Percentiles rank a stretch among this genome's conserved stretches.
These are phyloP conservation scores for Globisporangium paroecandrum DNA, from an alignment of 352 stramenopile species.

Conservation along the genomic window DNA sequence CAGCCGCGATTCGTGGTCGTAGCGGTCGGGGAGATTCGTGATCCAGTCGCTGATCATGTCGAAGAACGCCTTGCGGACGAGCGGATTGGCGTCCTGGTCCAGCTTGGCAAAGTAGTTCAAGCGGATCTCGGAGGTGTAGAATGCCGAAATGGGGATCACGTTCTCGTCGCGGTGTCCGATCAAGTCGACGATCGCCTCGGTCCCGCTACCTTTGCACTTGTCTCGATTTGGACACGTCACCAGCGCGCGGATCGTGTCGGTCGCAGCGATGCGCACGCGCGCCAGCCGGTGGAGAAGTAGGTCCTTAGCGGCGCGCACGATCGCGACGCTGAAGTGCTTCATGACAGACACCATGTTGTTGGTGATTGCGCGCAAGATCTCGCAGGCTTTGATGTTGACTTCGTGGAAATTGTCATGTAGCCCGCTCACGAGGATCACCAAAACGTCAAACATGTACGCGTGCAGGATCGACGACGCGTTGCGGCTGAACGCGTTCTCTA, in stretches of 20 bases:
- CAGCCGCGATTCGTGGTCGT: conserved; percentile 92
- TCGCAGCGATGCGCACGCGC: conserved; percentile 81
- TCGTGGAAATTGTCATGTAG: conserved; percentile 87
- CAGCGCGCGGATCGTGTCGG: conserved; percentile 80
- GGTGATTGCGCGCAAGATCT: conserved; percentile 41
- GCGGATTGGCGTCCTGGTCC: conserved; percentile 77
- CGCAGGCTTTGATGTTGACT: conserved; percentile 74
- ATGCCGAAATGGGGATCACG: conserved; percentile 91
- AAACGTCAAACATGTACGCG: conserved; percentile 76
- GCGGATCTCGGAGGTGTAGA: conserved; percentile 89
- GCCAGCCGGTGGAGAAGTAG: conserved; percentile 89
- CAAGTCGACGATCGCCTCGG: conserved; percentile 92
- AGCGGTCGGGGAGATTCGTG: conserved; percentile 88
- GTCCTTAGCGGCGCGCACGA: conserved; percentile 78
- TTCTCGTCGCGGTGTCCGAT: conserved; percentile 95
- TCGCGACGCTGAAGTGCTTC: conserved; percentile 91
- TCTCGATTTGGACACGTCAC: conserved; percentile 85
- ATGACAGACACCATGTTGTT: conserved; percentile 87
- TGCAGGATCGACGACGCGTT: conserved; percentile 70
- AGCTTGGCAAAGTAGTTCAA: conserved; percentile 94
- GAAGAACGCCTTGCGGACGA: conserved; percentile 83
- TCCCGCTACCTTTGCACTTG: conserved; percentile 93
- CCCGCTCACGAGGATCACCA: conserved; percentile 62
- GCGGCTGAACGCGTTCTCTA: conserved; percentile 48
- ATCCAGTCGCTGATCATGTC: conserved; percentile 90